Conservation (phyloP, 1,284 basidiomycete genomes). For the Leccinum solheimii region DNA sequence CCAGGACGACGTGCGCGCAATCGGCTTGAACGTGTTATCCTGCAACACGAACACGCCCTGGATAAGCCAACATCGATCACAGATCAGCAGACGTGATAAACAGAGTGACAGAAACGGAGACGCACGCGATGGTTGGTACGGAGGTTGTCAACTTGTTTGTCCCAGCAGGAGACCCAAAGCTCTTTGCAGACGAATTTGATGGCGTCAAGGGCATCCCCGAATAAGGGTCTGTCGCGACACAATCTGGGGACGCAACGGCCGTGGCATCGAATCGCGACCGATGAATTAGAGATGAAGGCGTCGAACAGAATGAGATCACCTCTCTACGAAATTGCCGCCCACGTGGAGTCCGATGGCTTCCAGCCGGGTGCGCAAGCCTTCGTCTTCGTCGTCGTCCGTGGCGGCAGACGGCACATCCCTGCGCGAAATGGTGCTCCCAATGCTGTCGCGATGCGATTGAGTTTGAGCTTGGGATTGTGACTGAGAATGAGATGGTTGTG, state of each 20-base stretch:
- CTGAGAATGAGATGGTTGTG: constrained; percentile 29
- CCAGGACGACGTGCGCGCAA: constrained; percentile 77
- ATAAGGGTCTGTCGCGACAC: constrained; percentile 72
- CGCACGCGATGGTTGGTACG: constrained; percentile 89
- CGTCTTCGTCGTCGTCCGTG: constrained; percentile 60
- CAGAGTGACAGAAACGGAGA: constrained; percentile 2
- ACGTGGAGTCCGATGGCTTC: constrained; percentile 87
- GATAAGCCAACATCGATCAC: background rate
- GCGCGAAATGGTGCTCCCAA: constrained; percentile 22
- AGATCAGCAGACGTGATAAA: background rate
- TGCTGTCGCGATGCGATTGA: constrained; percentile 39
- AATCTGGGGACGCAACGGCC: constrained; percentile 46
- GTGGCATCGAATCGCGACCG: background rate
- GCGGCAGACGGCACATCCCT: constrained; percentile 8
- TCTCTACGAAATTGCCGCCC: constrained; percentile 77
- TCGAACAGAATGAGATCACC: constrained; percentile 47
- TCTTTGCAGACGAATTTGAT: constrained; percentile 98
- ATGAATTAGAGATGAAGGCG: background rate
- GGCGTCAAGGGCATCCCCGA: constrained; percentile 83
- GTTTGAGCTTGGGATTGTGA: background rate
- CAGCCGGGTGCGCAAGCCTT: constrained; percentile 65
- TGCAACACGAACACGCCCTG: constrained; percentile 91
- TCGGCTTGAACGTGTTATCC: constrained; percentile 87
- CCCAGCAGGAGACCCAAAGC: constrained; percentile 85
- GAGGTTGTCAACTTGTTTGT: constrained; percentile 94